These are phyloP conservation scores for Colletotrichum acutatum DNA, from an alignment of 2,329 filamentous ascomycete genomes.

Conservation along the genomic window DNA sequence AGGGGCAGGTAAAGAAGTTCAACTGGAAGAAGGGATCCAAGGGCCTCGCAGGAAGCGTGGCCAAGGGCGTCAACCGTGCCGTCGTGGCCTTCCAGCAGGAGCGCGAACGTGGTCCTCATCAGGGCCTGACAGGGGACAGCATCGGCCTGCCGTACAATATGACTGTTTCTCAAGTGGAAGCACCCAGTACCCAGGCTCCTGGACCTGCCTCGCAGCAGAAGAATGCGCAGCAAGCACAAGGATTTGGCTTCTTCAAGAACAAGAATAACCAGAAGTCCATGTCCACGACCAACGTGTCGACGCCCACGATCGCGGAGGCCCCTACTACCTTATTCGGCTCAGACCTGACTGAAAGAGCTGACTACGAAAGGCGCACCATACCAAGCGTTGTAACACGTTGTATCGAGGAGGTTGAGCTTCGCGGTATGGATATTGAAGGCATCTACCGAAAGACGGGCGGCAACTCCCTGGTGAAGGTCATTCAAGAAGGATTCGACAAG, in stretches of 20 bases:
- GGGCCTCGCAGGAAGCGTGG: constrained; percentile 92
- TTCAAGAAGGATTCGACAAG: constrained; percentile 92
- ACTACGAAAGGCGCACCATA: constrained; percentile 89
- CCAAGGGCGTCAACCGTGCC: constrained; percentile 92
- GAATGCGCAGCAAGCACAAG: constrained; percentile 50
- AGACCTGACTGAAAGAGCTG: constrained; percentile 85
- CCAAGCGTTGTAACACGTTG: constrained; percentile 92
- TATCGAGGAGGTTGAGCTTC: constrained; percentile 94
- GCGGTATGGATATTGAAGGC: constrained; percentile 97
- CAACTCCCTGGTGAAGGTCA: constrained; percentile 87
- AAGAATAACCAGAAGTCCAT: constrained; percentile 62
- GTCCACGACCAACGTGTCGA: constrained; percentile 54
- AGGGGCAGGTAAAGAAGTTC: constrained; percentile 94
- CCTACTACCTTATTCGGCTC: constrained; percentile 83
- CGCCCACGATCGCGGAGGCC: constrained; percentile 58
- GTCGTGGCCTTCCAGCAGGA: constrained; percentile 78
- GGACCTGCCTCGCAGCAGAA: constrained; percentile 30
- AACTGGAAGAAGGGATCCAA: constrained; percentile 99
- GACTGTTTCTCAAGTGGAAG: constrained; percentile 67
- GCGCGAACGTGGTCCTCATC: constrained; percentile 64
- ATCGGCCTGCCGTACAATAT: constrained; percentile 79
- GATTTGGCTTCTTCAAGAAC: constrained; percentile 79
- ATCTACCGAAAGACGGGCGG: constrained; percentile 98
- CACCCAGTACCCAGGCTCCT: constrained; percentile 10
- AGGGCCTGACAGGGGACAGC: constrained; percentile 69